phyloP scores from a whole-genome alignment of 2,329 filamentous ascomycete species.

The Sphaerostilbella broomeana region DNA sequence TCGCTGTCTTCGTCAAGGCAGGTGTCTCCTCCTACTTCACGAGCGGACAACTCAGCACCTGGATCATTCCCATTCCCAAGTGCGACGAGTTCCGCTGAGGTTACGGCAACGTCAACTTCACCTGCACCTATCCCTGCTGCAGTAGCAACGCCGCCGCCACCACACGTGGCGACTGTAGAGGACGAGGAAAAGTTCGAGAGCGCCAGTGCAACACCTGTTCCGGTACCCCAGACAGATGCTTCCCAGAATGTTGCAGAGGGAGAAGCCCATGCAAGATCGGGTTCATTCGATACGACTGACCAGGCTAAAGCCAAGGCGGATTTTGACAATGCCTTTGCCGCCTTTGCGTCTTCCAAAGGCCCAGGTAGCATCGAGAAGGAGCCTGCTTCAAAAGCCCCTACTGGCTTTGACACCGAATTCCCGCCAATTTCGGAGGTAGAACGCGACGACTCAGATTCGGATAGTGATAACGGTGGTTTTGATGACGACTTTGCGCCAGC shows the following conservation, averaged over 20 bases:
- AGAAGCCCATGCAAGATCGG: slow-evolving; percentile 22
- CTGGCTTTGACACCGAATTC: slow-evolving; percentile 69
- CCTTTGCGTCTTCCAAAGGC: slow-evolving; percentile 53
- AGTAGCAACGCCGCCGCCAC: too few species aligned
- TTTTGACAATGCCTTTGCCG: slow-evolving; percentile 79
- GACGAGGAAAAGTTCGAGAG: slow-evolving; percentile 19
- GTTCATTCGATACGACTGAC: slow-evolving; percentile 48
- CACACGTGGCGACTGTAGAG: slow-evolving; percentile 9
- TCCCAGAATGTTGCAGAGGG: slow-evolving; percentile 18
- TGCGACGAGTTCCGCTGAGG: slow-evolving; percentile 17
- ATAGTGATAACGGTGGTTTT: slow-evolving; percentile 74
- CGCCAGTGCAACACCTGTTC: slow-evolving; percentile 23
- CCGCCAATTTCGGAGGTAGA: slow-evolving; percentile 87
- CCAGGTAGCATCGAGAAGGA: slow-evolving; percentile 35
- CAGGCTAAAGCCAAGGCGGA: slow-evolving; percentile 65
- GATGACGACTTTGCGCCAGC: slow-evolving; percentile 84
- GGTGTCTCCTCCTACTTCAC: slow-evolving; percentile 59
- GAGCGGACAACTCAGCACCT: slow-evolving; percentile 44
- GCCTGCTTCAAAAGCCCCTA: slow-evolving; percentile 35
- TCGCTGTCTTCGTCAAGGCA: slow-evolving; percentile 72
- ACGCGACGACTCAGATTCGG: slow-evolving; percentile 75
- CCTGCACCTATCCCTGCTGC: slow-evolving; percentile 19
- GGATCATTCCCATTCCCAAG: slow-evolving; percentile 23
- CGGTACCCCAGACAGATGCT: slow-evolving; percentile 17
- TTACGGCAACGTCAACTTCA: too few species aligned